These are phyloP conservation scores for Diplodia seriata DNA, from an alignment of 2,329 filamentous ascomycete genomes.

Conservation along the genomic window DNA sequence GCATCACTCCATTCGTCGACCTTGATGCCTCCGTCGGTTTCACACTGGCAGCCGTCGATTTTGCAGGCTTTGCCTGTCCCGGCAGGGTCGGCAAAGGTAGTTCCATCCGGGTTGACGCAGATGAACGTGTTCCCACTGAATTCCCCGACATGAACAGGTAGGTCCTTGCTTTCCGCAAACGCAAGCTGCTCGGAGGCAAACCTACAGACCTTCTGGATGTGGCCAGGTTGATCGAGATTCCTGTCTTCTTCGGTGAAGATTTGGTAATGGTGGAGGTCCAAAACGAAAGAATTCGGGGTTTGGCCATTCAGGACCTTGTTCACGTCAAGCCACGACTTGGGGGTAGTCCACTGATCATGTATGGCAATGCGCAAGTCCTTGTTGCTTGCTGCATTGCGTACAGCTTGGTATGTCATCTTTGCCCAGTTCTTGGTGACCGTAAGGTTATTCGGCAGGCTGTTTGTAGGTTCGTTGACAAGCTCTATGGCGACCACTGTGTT, in stretches of 20 bases:
- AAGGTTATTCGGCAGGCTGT: conserved; percentile 53
- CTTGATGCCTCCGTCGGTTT: conserved; percentile 41
- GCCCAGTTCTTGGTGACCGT: conserved; percentile 46
- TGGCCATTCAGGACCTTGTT: conserved; percentile 55
- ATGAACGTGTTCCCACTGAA: conserved; percentile 54
- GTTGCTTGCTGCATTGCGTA: conserved; percentile 56
- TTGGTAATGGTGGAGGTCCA: conserved; percentile 65
- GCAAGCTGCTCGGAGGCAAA: conserved; percentile 62
- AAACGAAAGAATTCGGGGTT: conserved; percentile 63
- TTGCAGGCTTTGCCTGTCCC: conserved; percentile 40
- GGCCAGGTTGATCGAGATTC: conserved; percentile 47
- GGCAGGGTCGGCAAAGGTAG: conserved; percentile 39
- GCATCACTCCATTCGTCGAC: conserved; percentile 47
- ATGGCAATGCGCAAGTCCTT: conserved; percentile 60
- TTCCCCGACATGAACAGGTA: conserved; percentile 53
- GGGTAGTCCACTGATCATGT: conserved; percentile 59
- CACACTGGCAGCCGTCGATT: conserved; percentile 49
- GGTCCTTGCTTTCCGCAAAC: conserved; percentile 46
- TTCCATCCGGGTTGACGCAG: conserved; percentile 53
- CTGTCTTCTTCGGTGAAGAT: conserved; percentile 49
- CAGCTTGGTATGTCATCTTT: conserved; percentile 54
- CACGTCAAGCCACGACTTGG: conserved; percentile 61
- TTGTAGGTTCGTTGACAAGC: conserved; percentile 56
- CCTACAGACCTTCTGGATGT: conserved; percentile 53
- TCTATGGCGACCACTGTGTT: conserved; percentile 54